Conservation (phyloP, 441 rosid species). For the Lepidium campestre region DNA sequence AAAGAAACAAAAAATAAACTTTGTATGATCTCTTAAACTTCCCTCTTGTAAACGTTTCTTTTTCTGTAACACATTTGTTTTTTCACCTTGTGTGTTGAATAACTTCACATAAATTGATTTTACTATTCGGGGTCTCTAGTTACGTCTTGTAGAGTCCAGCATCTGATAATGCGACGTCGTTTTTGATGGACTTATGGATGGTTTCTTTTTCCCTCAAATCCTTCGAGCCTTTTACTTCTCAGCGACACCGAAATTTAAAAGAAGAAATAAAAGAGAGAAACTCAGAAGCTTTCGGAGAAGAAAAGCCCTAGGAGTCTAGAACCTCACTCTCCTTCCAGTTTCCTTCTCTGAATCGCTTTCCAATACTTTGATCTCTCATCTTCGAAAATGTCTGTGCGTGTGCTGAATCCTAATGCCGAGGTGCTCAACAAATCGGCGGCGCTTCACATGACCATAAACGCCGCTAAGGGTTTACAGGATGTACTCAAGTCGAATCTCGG, state of each 20-base stretch:
- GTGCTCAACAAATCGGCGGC: slow-evolving; percentile 98
- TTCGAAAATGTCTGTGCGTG: slow-evolving; percentile 75
- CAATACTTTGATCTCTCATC: neutral
- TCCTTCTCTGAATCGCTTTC: neutral
- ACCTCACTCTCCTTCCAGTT: neutral
- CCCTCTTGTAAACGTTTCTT: neutral
- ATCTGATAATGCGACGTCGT: neutral
- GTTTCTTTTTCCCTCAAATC: neutral
- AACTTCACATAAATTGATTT: too few species aligned
- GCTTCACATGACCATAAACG: slow-evolving; percentile 96
- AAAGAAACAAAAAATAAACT: neutral
- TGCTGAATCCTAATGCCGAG: slow-evolving; percentile 94
- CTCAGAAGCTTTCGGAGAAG: slow-evolving; percentile 11
- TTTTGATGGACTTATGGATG: neutral
- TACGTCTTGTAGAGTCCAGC: too few species aligned
- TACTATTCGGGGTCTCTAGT: too few species aligned
- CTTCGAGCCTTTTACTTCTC: neutral
- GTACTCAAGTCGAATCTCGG: slow-evolving; percentile 92
- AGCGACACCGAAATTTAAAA: neutral
- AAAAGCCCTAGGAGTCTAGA: slow-evolving; percentile 15
- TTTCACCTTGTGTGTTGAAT: too few species aligned
- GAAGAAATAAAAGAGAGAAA: slow-evolving; percentile 4
- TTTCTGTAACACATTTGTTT: neutral
- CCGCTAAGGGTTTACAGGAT: slow-evolving; percentile 93
- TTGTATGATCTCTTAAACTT: neutral